These are phyloP conservation scores for Takashimella koratensis DNA, from an alignment of 1,284 basidiomycete species.

Conservation along the genomic window DNA sequence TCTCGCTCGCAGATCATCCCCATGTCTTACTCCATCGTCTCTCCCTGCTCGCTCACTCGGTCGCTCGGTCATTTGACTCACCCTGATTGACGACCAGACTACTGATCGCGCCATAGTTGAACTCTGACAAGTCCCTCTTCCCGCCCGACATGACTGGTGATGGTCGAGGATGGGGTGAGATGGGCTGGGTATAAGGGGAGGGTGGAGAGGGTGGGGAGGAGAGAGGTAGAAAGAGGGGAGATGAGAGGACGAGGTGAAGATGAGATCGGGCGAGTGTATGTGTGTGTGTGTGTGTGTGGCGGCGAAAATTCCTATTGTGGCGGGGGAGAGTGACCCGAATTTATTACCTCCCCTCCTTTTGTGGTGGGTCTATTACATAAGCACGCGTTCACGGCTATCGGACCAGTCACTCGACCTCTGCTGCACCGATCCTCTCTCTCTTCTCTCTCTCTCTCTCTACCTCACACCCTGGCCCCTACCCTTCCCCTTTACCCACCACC, in stretches of 20 bases:
- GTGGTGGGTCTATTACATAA: too few species aligned
- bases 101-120: constrained; percentile 86
- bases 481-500: too few species aligned
- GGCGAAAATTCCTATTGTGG: neutral
- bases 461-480: too few species aligned
- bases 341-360: too few species aligned
- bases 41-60: too few species aligned
- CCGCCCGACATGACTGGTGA: constrained; percentile 43
- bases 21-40: too few species aligned
- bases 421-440: too few species aligned
- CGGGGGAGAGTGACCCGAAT: neutral
- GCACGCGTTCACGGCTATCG: too few species aligned
- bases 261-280: neutral
- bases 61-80: too few species aligned
- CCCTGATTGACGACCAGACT: constrained; percentile 77
- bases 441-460: too few species aligned
- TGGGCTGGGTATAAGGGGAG: neutral
- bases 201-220: neutral
- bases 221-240: neutral
- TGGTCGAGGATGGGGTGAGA: constrained; percentile 1
- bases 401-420: too few species aligned
- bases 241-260: neutral
- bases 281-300: neutral
- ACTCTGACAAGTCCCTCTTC: constrained; percentile 68
- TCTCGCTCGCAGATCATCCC: too few species aligned